Conservation (phyloP, 176 grass and related monocot species). For the Zizania latifolia region DNA sequence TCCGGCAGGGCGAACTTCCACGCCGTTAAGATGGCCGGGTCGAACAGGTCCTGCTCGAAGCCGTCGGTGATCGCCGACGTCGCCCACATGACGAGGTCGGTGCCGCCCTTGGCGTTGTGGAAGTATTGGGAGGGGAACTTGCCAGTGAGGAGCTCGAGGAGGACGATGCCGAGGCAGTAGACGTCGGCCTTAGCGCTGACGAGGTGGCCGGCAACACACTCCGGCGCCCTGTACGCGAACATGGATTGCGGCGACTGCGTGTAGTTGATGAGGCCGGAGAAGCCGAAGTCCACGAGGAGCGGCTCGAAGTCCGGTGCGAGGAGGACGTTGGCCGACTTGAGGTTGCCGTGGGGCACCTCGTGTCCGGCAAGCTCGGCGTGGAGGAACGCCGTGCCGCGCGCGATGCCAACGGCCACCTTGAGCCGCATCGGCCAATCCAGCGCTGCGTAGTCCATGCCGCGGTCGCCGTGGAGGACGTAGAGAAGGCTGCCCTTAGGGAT, state of each 20-base stretch:
- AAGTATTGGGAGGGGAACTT: constrained; percentile 87
- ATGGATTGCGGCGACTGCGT: constrained; percentile 17
- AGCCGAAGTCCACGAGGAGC: constrained; percentile 81
- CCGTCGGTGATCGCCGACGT: constrained; percentile 46
- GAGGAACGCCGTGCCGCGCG: constrained; percentile 53
- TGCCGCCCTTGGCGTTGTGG: constrained; percentile 62
- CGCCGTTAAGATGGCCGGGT: constrained; percentile 47
- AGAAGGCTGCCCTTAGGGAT: constrained; percentile 88
- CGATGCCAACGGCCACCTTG: constrained; percentile 55
- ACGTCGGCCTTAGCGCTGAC: constrained; percentile 62
- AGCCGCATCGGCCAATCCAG: constrained; percentile 65
- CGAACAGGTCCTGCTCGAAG: constrained; percentile 64
- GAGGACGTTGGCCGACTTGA: constrained; percentile 85
- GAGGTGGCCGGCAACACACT: constrained; percentile 28
- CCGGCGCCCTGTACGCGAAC: constrained; percentile 52
- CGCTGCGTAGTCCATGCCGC: constrained; percentile 64
- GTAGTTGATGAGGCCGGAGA: constrained; percentile 44
- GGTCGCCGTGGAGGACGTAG: constrained; percentile 85
- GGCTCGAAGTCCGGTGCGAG: constrained; percentile 79
- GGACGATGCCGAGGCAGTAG: constrained; percentile 82
- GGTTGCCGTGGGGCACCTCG: constrained; percentile 77
- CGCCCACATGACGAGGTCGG: constrained; percentile 82
- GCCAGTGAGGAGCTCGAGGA: constrained; percentile 91
- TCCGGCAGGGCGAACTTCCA: constrained; percentile 55
- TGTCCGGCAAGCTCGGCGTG: constrained; percentile 35